Percentiles rank a stretch among this genome's conserved stretches.
Conservation (phyloP, 1,139 yeast genomes). For the Arxiozyma slooffiae region DNA sequence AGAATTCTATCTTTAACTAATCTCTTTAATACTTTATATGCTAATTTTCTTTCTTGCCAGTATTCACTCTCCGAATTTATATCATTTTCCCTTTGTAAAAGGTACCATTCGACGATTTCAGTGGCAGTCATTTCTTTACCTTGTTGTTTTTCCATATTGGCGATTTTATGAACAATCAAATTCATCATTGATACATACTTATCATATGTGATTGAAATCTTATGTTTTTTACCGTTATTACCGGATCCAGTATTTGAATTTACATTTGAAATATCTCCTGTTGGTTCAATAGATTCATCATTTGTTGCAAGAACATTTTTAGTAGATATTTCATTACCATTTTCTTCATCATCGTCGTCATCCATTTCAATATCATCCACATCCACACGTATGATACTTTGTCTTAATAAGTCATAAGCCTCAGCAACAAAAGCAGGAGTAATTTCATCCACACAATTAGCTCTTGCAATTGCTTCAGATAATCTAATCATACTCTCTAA, state of each 20-base stretch:
- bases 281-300: slow-evolving; percentile 7
- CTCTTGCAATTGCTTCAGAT: slow-evolving; percentile 94
- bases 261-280: background rate
- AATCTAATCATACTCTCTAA: slow-evolving; percentile 87
- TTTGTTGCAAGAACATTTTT: slow-evolving; percentile 9
- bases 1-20: slow-evolving; percentile 79
- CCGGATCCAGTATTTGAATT: background rate
- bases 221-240: slow-evolving; percentile 13
- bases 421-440: slow-evolving; percentile 85
- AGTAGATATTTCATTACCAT: slow-evolving; percentile 13
- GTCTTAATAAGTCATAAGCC: slow-evolving; percentile 82
- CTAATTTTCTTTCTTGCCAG: slow-evolving; percentile 59
- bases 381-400: slow-evolving; percentile 88
- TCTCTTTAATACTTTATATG: slow-evolving; percentile 71
- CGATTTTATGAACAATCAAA: slow-evolving; percentile 59
- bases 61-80: slow-evolving; percentile 63
- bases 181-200: slow-evolving; percentile 81
- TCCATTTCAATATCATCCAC: slow-evolving; percentile 86
- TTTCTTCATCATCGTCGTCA: slow-evolving; percentile 47
- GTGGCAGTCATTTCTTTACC: slow-evolving; percentile 64
- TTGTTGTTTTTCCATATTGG: slow-evolving; percentile 39
- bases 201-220: slow-evolving; percentile 66
- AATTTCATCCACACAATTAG: slow-evolving; percentile 86
- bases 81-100: slow-evolving; percentile 64
- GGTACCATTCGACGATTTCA: slow-evolving; percentile 70